phyloP scores from a whole-genome alignment of 78 protist genomes.

The Dictyostelium firmibasis region DNA sequence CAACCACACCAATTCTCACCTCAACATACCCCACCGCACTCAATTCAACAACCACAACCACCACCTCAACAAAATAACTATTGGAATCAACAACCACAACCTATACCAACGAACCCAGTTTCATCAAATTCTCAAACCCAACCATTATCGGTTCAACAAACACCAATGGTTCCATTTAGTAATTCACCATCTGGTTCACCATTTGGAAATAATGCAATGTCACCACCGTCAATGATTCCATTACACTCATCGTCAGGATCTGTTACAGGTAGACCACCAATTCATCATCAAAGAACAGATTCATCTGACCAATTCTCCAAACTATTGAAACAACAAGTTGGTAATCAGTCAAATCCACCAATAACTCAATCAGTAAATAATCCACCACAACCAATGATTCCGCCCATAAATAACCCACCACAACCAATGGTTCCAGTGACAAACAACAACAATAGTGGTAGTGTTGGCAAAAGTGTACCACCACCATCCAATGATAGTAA shows the following conservation, averaged over 20 bases:
- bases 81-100: background rate
- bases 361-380: background rate
- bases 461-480: background rate
- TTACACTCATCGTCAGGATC: background rate
- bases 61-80: background rate
- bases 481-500: background rate
- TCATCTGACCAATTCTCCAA: slow-evolving; percentile 25
- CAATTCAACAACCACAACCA: background rate
- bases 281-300: slow-evolving; percentile 14
- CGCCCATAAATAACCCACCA: background rate
- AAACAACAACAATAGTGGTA: background rate
- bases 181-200: background rate
- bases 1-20: background rate
- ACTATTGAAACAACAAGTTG: background rate
- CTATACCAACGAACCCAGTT: background rate
- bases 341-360: background rate
- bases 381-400: background rate
- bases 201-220: background rate
- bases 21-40: background rate
- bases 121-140: background rate
- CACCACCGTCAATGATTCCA: background rate
- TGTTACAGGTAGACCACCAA: background rate
- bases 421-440: background rate
- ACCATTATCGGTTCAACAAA: background rate
- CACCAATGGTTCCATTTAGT: background rate